phyloP scores from a whole-genome alignment of 2,329 filamentous ascomycete species.

The Diplocarpon rosae region DNA sequence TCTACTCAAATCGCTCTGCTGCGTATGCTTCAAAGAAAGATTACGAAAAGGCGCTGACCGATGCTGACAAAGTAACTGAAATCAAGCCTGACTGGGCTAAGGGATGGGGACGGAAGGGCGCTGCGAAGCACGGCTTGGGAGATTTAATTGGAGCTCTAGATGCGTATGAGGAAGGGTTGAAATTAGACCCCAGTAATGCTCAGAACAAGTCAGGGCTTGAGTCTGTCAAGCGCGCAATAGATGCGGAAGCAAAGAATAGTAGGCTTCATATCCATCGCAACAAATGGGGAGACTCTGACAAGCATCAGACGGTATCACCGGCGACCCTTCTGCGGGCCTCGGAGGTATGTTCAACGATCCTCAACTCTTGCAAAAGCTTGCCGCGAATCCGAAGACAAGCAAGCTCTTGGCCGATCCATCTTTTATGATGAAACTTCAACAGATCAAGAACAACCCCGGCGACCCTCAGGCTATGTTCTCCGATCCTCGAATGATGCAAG shows the following conservation, averaged over 20 bases:
- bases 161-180: slow-evolving; percentile 88
- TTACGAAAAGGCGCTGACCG: slow-evolving; percentile 72
- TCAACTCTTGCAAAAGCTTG: slow-evolving; percentile 79
- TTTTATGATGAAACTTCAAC: slow-evolving; percentile 86
- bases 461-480: slow-evolving; percentile 70
- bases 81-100: slow-evolving; percentile 98
- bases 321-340: slow-evolving; percentile 65
- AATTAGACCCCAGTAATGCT: slow-evolving; percentile 82
- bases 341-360: slow-evolving; percentile 93
- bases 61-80: slow-evolving; percentile 87
- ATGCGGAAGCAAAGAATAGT: slow-evolving; percentile 53
- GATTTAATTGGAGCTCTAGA: slow-evolving; percentile 78
- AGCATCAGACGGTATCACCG: slow-evolving; percentile 32
- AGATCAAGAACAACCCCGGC: slow-evolving; percentile 69
- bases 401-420: slow-evolving; percentile 65
- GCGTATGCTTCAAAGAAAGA: slow-evolving; percentile 81
- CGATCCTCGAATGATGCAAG: slow-evolving; percentile 86
- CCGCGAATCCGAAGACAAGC: slow-evolving; percentile 87
- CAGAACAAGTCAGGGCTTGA: slow-evolving; percentile 84
- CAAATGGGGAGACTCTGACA: too few relatives aligned
- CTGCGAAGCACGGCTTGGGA: slow-evolving; percentile 77
- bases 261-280: slow-evolving; percentile 4
- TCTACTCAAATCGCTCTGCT: slow-evolving; percentile 94
- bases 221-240: slow-evolving; percentile 78
- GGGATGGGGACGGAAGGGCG: slow-evolving; percentile 88